A percentile compares a stretch with the other conserved stretches of the same genome.
phyloP scores from a whole-genome alignment of 306 rosid genomes.

The Casuarina glauca region DNA sequence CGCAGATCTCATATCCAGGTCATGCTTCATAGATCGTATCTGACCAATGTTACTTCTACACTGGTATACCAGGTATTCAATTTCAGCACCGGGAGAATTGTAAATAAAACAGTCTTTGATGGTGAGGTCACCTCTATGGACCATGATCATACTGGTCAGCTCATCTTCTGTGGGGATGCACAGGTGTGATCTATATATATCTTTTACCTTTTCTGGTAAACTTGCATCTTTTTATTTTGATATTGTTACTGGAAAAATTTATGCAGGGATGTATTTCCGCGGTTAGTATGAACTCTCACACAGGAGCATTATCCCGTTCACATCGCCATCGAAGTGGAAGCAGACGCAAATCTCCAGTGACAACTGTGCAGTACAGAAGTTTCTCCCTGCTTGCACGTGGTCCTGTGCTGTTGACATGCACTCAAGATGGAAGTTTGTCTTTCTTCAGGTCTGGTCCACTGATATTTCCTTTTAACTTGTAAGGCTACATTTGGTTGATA shows the following conservation, averaged over 20 bases:
- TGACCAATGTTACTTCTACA: conserved; percentile 12
- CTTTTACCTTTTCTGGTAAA: conserved; percentile 19
- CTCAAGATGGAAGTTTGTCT: conserved; percentile 87
- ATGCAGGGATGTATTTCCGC: conserved; percentile 88
- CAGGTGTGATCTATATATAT: conserved; percentile 47
- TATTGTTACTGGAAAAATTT: conserved; percentile 33
- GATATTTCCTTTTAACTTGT: conserved; percentile 15
- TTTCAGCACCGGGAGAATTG: conserved; percentile 93
- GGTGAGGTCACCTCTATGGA: conserved; percentile 91
- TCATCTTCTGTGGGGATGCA: conserved; percentile 85
- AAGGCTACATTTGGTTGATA: background rate
- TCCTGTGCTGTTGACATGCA: conserved; percentile 87
- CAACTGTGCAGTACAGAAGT: conserved; percentile 86
- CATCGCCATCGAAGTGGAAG: conserved; percentile 74
- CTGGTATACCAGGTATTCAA: conserved; percentile 72
- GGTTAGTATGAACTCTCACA: conserved; percentile 79
- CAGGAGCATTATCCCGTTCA: conserved; percentile 82
- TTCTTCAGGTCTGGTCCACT: conserved; percentile 73
- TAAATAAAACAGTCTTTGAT: conserved; percentile 68
- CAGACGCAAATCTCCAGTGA: conserved; percentile 75
- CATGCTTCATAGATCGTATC: conserved; percentile 15
- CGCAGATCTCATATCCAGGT: background rate
- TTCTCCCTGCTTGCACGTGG: conserved; percentile 89
- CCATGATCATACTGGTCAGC: conserved; percentile 85
- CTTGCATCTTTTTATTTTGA: conserved; percentile 24